Base-by-base conservation (phyloP, 2,329 filamentous ascomycete genomes). In the Fusarium illudens region DNA sequence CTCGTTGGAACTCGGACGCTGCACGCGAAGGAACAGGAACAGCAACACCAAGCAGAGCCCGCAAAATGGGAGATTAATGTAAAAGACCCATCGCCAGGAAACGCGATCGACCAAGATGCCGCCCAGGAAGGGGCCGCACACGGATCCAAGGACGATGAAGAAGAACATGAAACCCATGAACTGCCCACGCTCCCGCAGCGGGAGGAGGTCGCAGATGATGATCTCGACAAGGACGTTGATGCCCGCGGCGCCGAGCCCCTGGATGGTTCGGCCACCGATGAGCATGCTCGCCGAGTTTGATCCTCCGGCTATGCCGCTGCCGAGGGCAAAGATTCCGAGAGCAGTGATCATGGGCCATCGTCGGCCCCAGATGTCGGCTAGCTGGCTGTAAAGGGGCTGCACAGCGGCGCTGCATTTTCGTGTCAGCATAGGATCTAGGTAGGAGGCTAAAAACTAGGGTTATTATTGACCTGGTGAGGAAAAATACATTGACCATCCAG, bases 41-140 rank as follows among this genome's bases (percentile, higher is more conserved):
- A 75, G 27, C 2, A 71, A 25, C 1, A 68, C 29, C 0, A 75
- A 53, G 0, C 73, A 66, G 25, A 64, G 59, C 6, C 65, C 75
- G 13, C 68, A 67, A 8, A 78, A 68, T 4, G 76, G 76, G 22
- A 84, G 76, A 13, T 77, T 77, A 4, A 87, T 62, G 58, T 78
- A 81, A 62, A 86, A 86, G 22, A 77, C 75, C 80, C 80, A 84
- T 20, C 80, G 73, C 81, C 82, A 84, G 1, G 76, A 75, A 9
- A 68, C 62, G 15, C 73, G 62, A 13, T 74, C 51, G 2, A 64
- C 71, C 55, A 77, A 59, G 15, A 68, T 56, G 15, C 76, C 76
- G 3, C 68, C 78, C 17, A 80, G 61, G 19, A 80, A 71, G 1
- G 79, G 77, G 2, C 75, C 80, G 2, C 76, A 53, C 1, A 73